Evolutionary conservation across 192 early-diverging fungal species (phyloP).

Genomic region (Coemansia sp.): DNA sequence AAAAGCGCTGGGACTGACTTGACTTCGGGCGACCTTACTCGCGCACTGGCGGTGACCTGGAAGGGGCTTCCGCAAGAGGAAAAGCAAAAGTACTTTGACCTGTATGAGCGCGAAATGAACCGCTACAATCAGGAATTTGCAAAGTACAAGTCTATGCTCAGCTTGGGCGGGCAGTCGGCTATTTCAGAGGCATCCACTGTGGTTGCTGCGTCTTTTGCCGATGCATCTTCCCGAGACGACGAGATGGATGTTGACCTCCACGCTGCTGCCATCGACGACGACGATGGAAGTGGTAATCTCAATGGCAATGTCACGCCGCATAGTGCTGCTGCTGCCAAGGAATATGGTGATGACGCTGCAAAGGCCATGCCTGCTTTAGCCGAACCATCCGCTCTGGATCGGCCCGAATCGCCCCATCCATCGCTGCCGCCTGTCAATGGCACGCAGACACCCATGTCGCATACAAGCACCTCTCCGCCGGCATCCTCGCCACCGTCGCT

Average conservation of each 20-base stretch:
- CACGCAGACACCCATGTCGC: conserved; percentile 1
- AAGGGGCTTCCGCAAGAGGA: conserved; percentile 39
- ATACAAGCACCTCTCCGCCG: neutral
- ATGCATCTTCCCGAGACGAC: conserved; percentile 7
- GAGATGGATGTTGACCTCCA: conserved; percentile 21
- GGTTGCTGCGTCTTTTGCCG: conserved; percentile 4
- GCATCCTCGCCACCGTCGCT: neutral
- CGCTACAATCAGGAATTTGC: conserved; percentile 51
- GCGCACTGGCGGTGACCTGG: conserved; percentile 53
- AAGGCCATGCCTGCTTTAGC: neutral
- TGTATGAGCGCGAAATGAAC: conserved; percentile 49
- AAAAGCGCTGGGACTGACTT: conserved; percentile 39
- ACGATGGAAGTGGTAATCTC: conserved; percentile 2
- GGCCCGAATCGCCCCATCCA: conserved; percentile 8
- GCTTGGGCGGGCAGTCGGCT: neutral
- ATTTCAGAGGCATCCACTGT: conserved; percentile 11
- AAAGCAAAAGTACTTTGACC: conserved; percentile 46
- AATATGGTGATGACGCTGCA: neutral
- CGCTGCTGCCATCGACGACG: conserved; percentile 5
- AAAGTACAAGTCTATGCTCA: conserved; percentile 27
- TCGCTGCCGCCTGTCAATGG: conserved; percentile 6
- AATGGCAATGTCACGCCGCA: neutral
- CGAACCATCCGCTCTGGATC: neutral
- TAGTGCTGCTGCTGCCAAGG: neutral
- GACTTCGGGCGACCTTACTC: conserved; percentile 47